Evolutionary conservation across 257 asterid genomes (phyloP).

Genomic region (Lavandula angustifolia): DNA sequence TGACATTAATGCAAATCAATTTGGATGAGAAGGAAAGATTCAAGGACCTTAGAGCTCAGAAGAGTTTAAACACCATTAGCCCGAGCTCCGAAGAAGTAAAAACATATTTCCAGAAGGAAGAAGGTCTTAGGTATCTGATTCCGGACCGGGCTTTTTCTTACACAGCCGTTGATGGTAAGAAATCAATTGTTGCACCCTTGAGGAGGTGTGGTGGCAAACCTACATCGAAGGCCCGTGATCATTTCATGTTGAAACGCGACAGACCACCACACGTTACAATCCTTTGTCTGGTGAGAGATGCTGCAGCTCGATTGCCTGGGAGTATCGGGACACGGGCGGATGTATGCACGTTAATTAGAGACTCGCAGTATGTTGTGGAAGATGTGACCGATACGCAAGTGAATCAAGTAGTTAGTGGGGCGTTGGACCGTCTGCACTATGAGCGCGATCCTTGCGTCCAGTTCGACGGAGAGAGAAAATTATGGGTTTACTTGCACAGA

Average conservation of each 20-base stretch:
- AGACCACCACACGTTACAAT: slow-evolving; percentile 98
- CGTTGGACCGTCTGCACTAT: slow-evolving; percentile 92
- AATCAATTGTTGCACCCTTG: slow-evolving; percentile 93
- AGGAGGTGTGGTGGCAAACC: slow-evolving; percentile 99
- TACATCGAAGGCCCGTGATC: slow-evolving; percentile 99
- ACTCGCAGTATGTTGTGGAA: slow-evolving; percentile 90
- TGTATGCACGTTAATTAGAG: slow-evolving; percentile 92
- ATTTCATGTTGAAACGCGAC: slow-evolving; percentile 92
- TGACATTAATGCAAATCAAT: slow-evolving; percentile 67
- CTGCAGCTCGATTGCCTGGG: slow-evolving; percentile 98
- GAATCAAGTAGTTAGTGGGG: slow-evolving; percentile 96
- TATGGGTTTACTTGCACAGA: slow-evolving; percentile 92
- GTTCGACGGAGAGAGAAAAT: slow-evolving; percentile 91
- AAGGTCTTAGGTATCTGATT: slow-evolving; percentile 87
- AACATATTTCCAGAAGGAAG: slow-evolving; percentile 84
- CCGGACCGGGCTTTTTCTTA: slow-evolving; percentile 95
- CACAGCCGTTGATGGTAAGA: slow-evolving; percentile 93
- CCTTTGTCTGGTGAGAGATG: slow-evolving; percentile 97
- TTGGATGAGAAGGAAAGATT: slow-evolving; percentile 94
- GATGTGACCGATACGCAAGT: slow-evolving; percentile 95
- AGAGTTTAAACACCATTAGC: slow-evolving; percentile 86
- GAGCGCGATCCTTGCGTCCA: slow-evolving; percentile 99
- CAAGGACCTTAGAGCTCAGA: slow-evolving; percentile 96
- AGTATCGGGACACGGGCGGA: slow-evolving; percentile 98
- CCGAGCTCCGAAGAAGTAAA: slow-evolving; percentile 91